Conservation (phyloP, 305 asterid genomes). For the Stenogyne calaminthoides region DNA sequence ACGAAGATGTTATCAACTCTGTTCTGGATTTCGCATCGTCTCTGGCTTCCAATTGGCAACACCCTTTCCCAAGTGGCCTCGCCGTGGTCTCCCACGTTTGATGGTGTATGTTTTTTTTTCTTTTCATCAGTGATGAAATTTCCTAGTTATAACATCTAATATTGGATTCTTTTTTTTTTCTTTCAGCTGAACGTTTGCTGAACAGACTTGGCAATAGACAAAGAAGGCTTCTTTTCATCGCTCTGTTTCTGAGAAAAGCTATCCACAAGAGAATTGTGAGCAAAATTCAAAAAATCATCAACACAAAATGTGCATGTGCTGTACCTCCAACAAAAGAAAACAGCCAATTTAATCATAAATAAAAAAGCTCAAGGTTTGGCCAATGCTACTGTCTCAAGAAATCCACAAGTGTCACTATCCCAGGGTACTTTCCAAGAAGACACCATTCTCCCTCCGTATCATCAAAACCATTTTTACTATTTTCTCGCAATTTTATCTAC, state of each 20-base stretch:
- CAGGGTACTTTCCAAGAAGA: background rate
- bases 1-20: constrained; percentile 79
- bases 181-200: constrained; percentile 80
- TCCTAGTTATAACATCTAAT: background rate
- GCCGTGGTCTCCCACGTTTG: constrained; percentile 88
- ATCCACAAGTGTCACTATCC: background rate
- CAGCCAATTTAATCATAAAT: constrained; percentile 34
- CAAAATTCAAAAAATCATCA: background rate
- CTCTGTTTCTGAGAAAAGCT: constrained; percentile 57
- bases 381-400: background rate
- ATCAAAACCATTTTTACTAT: too few species aligned
- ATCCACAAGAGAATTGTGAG: background rate
- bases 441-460: too few species aligned
- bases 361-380: constrained; percentile 42
- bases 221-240: constrained; percentile 92
- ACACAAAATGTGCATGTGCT: background rate
- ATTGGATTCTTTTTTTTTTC: background rate
- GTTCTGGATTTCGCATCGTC: constrained; percentile 74
- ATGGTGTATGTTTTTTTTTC: constrained; percentile 58
- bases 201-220: constrained; percentile 59
- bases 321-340: constrained; percentile 1
- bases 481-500: too few species aligned
- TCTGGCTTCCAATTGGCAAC: constrained; percentile 70
- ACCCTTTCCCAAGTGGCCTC: constrained; percentile 72
- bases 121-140: too few species aligned